Percentiles rank a stretch among this genome's conserved stretches.
Conservation (phyloP, 352 stramenopile species). For the Phytopythium cucurbitacearum region DNA sequence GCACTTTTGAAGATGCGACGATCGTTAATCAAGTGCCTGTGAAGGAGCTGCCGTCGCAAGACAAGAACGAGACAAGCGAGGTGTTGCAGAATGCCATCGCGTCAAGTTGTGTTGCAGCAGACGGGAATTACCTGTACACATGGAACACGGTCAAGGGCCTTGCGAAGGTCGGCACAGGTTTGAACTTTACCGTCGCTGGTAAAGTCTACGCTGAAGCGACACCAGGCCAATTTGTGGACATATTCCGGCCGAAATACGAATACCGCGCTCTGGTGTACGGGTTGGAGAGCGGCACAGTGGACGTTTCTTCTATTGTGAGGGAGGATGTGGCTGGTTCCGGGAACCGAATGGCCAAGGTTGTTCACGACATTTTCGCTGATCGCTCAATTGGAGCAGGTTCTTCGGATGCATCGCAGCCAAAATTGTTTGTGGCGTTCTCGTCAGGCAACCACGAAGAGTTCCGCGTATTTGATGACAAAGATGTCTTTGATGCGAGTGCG, state of each 20-base stretch:
- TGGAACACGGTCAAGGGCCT: constrained; percentile 45
- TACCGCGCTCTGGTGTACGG: constrained; percentile 35
- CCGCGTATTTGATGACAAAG: constrained; percentile 20
- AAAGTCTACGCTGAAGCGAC: constrained; percentile 47
- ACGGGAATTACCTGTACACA: constrained; percentile 65
- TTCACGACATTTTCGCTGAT: constrained; percentile 14
- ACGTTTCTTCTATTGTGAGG: constrained; percentile 27
- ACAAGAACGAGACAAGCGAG: neutral
- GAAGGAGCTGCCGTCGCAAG: constrained; percentile 28
- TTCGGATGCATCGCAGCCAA: constrained; percentile 9
- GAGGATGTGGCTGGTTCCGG: constrained; percentile 6
- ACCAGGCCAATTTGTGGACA: constrained; percentile 20
- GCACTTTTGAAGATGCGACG: constrained; percentile 34
- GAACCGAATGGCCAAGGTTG: neutral
- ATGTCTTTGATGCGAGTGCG: constrained; percentile 18
- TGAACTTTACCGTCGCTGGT: constrained; percentile 69
- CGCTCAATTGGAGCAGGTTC: neutral
- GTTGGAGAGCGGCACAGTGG: constrained; percentile 19
- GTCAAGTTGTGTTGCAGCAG: constrained; percentile 34
- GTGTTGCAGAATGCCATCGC: constrained; percentile 6
- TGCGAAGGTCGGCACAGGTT: constrained; percentile 60
- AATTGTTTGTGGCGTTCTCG: constrained; percentile 26
- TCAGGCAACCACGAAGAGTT: constrained; percentile 10
- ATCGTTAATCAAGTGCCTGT: constrained; percentile 45
- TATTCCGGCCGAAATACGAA: constrained; percentile 5